A percentile compares a stretch with the other conserved stretches of the same genome.
phyloP scores from a whole-genome alignment of 441 rosid genomes.

The Metrosideros polymorpha region DNA sequence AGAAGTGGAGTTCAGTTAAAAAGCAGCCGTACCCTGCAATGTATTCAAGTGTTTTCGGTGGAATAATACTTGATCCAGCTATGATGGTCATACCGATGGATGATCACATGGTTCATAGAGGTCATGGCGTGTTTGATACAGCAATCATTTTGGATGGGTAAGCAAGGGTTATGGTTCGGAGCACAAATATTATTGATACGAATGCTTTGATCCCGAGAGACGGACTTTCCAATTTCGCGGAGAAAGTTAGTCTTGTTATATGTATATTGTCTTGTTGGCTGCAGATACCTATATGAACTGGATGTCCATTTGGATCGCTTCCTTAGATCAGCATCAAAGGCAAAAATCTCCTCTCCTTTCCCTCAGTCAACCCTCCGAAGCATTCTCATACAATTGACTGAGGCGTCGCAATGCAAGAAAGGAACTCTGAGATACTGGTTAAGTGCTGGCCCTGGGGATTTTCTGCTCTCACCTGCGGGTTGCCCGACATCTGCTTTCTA shows the following conservation, averaged over 20 bases:
- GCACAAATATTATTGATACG: background rate
- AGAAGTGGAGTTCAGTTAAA: conserved; percentile 44
- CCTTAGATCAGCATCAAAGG: conserved; percentile 45
- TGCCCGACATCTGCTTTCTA: conserved; percentile 52
- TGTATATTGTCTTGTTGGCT: background rate
- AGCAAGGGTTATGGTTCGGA: background rate
- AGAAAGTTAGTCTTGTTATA: background rate
- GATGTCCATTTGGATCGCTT: conserved; percentile 61
- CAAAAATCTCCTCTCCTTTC: conserved; percentile 52
- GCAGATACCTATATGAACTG: conserved; percentile 49
- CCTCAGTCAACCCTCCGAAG: conserved; percentile 46
- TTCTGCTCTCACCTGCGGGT: conserved; percentile 48
- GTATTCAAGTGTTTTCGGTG: conserved; percentile 61
- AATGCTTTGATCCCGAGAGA: background rate
- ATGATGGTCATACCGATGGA: conserved; percentile 68
- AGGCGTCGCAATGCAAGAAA: conserved; percentile 44
- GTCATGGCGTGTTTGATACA: conserved; percentile 69
- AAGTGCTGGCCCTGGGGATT: conserved; percentile 61
- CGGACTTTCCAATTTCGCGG: background rate
- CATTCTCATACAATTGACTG: conserved; percentile 49
- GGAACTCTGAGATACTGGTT: conserved; percentile 61
- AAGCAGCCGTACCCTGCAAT: conserved; percentile 57
- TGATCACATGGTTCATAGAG: conserved; percentile 75
- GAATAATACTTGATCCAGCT: conserved; percentile 59
- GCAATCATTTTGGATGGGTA: conserved; percentile 54